Percentiles rank a stretch among this genome's conserved stretches.
phyloP scores from a whole-genome alignment of 2,329 filamentous ascomycete genomes.

The Talaromyces sp. region DNA sequence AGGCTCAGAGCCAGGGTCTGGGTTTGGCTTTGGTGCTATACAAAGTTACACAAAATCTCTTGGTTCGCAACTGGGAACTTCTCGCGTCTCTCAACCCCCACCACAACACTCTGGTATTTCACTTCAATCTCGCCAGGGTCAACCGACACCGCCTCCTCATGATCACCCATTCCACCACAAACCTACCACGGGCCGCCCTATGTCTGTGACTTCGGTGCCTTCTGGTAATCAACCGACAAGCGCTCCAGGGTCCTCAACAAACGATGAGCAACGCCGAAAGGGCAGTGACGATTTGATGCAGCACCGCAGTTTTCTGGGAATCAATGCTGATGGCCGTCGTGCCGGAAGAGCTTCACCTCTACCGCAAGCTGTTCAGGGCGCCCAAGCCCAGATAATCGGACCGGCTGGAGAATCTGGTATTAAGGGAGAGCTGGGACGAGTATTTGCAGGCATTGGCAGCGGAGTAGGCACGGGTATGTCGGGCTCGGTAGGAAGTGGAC shows the following conservation, averaged over 20 bases:
- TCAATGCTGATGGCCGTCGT: slow-evolving; percentile 69
- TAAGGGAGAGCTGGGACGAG: slow-evolving; percentile 89
- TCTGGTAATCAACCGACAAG: slow-evolving; percentile 22
- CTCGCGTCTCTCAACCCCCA: slow-evolving; percentile 22
- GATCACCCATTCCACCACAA: slow-evolving; percentile 29
- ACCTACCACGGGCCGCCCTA: slow-evolving; percentile 28
- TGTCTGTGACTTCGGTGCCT: slow-evolving; percentile 30
- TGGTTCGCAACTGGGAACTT: slow-evolving; percentile 32
- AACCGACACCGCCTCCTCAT: slow-evolving; percentile 28
- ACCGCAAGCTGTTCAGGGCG: slow-evolving; percentile 89
- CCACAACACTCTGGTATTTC: slow-evolving; percentile 17
- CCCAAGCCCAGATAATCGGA: slow-evolving; percentile 72
- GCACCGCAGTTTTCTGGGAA: slow-evolving; percentile 65
- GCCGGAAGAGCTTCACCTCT: slow-evolving; percentile 81
- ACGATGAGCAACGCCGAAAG: slow-evolving; percentile 39
- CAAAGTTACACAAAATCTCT: slow-evolving; percentile 39
- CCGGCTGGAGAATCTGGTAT: slow-evolving; percentile 81
- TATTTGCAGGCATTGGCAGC: slow-evolving; percentile 88
- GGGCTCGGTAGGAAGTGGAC: slow-evolving; percentile 45
- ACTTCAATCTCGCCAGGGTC: slow-evolving; percentile 28
- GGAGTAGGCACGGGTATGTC: slow-evolving; percentile 54
- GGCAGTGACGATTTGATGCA: slow-evolving; percentile 54
- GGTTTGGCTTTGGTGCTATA: slow-evolving; percentile 36
- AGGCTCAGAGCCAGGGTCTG: slow-evolving; percentile 23
- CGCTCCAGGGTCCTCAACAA: slow-evolving; percentile 19